These are phyloP conservation scores for Cordyceps cateniannulata DNA, from an alignment of 2,329 filamentous ascomycete species.

Conservation along the genomic window DNA sequence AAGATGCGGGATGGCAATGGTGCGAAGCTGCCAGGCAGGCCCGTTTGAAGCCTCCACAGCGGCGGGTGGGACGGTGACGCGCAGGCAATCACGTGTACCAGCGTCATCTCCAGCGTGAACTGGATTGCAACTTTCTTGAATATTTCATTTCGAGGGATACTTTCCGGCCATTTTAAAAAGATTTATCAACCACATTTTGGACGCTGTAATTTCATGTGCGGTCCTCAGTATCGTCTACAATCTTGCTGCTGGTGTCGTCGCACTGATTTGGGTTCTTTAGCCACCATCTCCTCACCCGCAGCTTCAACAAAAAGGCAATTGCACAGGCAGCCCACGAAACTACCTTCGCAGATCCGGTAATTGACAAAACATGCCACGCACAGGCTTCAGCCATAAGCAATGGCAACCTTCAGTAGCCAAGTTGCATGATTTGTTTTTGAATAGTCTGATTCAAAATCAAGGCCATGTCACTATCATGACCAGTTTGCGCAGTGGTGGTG, in stretches of 20 bases:
- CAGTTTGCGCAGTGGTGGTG: neutral
- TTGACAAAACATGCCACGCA: no score
- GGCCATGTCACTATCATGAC: no score
- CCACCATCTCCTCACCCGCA: no score
- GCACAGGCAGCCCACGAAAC: no score
- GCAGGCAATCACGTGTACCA: neutral
- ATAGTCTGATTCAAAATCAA: no score
- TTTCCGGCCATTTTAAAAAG: neutral
- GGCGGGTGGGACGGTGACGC: neutral
- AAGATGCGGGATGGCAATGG: neutral
- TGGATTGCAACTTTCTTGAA: neutral
- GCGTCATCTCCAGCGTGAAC: neutral
- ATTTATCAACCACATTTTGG: neutral
- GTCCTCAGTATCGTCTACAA: neutral
- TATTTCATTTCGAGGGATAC: neutral
- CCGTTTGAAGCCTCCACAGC: slow-evolving; percentile 4
- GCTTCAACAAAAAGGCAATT: no score
- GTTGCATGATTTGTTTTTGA: no score
- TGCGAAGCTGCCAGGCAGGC: neutral
- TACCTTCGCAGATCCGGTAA: no score
- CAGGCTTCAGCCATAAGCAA: no score
- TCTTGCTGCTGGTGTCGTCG: neutral
- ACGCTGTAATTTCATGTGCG: neutral
- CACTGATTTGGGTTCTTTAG: no score
- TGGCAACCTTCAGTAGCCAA: no score